Conservation (phyloP, 2,329 filamentous ascomycete species). For the Ophiostoma sp. region DNA sequence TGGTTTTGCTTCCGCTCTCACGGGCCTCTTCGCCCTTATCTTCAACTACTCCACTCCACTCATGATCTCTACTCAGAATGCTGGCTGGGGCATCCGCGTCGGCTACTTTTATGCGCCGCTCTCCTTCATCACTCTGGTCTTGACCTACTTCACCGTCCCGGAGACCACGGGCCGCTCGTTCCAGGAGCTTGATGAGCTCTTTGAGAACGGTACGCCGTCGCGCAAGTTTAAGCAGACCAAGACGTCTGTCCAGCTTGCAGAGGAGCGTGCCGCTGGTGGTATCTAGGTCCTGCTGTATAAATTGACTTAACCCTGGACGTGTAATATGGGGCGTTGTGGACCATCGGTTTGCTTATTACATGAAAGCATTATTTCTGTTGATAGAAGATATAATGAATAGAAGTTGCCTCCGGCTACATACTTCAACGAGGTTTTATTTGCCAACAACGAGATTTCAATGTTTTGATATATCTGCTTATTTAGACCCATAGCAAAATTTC, state of each 20-base stretch:
- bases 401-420: too few species aligned
- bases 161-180: slow-evolving; percentile 18
- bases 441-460: too few species aligned
- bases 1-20: neutral
- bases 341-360: too few species aligned
- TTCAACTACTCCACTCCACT: neutral
- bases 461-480: too few species aligned
- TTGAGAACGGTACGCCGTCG: neutral
- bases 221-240: slow-evolving; percentile 17
- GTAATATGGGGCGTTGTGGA: too few species aligned
- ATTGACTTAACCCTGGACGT: too few species aligned
- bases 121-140: neutral
- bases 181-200: slow-evolving; percentile 19
- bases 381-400: too few species aligned
- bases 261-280: neutral
- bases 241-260: neutral
- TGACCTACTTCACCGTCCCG: slow-evolving; percentile 1
- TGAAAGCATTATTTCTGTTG: too few species aligned
- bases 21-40: neutral
- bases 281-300: too few species aligned
- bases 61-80: neutral
- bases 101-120: neutral
- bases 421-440: too few species aligned
- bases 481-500: too few species aligned
- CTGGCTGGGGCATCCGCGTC: neutral